phyloP scores from a whole-genome alignment of 257 asterid genomes.

The Buddleja alternifolia region DNA sequence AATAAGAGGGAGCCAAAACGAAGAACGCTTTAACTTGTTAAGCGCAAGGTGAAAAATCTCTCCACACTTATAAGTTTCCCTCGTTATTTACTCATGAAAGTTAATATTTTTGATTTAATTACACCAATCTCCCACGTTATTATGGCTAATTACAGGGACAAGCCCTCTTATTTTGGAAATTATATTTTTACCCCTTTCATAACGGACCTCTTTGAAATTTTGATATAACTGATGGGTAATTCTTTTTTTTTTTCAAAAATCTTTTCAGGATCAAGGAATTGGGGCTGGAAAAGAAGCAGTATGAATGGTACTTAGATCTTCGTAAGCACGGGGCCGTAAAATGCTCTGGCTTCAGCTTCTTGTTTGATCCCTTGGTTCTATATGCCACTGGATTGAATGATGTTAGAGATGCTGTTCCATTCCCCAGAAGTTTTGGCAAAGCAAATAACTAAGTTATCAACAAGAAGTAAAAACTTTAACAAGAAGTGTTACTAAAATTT shows the following conservation, averaged over 20 bases:
- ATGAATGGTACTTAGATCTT: slow-evolving; percentile 87
- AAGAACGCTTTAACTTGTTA: slow-evolving; percentile 63
- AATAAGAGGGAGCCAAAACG: slow-evolving; percentile 83
- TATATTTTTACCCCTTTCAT: too few relatives aligned
- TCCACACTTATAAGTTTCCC: neutral
- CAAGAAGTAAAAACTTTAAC: neutral
- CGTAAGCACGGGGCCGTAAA: slow-evolving; percentile 67
- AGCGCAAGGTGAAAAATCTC: slow-evolving; percentile 54
- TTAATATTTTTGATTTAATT: too few relatives aligned
- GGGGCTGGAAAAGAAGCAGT: slow-evolving; percentile 61
- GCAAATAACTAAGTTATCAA: slow-evolving; percentile 44
- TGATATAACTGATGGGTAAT: neutral
- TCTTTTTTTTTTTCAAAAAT: neutral
- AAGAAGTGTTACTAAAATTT: too few relatives aligned
- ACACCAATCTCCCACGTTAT: too few relatives aligned
- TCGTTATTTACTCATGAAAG: neutral
- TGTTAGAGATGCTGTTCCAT: slow-evolving; percentile 81
- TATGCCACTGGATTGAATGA: slow-evolving; percentile 86
- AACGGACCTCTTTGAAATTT: too few relatives aligned
- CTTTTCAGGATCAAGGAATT: slow-evolving; percentile 60
- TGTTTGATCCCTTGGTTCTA: slow-evolving; percentile 70
- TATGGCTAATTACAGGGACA: too few relatives aligned
- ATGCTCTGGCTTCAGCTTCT: slow-evolving; percentile 66
- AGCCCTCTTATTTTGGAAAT: too few relatives aligned
- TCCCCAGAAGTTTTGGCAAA: slow-evolving; percentile 74